Evolutionary conservation across 2,329 filamentous ascomycete genomes (phyloP).

Genomic region (Penicillium expansum): DNA sequence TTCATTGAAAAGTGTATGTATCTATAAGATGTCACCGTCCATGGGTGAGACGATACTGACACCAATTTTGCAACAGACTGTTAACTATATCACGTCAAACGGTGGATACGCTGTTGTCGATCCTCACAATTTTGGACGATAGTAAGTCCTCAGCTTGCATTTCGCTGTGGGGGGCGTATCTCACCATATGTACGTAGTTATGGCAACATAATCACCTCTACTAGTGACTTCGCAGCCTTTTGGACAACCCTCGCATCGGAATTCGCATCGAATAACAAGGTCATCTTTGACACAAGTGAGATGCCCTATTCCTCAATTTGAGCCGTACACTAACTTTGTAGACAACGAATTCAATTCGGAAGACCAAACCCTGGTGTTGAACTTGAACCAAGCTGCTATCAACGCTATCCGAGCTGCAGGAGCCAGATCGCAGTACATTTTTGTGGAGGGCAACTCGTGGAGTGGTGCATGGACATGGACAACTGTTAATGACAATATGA

Average conservation of each 20-base stretch:
- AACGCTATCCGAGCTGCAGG: conserved; percentile 60
- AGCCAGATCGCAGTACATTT: conserved; percentile 57
- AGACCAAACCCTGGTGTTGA: conserved; percentile 57
- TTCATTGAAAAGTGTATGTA: conserved; percentile 19
- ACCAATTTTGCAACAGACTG: conserved; percentile 18
- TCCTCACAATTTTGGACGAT: conserved; percentile 59
- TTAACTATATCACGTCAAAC: conserved; percentile 41
- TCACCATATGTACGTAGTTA: conserved; percentile 6
- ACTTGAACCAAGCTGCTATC: conserved; percentile 64
- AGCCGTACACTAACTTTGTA: conserved; percentile 11
- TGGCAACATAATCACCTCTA: conserved; percentile 51
- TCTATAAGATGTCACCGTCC: neutral
- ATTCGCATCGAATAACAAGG: conserved; percentile 54
- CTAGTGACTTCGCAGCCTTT: conserved; percentile 54
- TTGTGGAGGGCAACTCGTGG: conserved; percentile 56
- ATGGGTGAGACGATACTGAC: neutral
- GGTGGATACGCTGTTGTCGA: conserved; percentile 56
- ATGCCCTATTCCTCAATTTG: too few species aligned
- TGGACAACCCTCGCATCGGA: conserved; percentile 56
- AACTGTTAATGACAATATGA: conserved; percentile 43
- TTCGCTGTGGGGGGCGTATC: neutral
- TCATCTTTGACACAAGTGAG: conserved; percentile 61
- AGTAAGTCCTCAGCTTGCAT: conserved; percentile 7
- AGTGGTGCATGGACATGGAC: conserved; percentile 52
- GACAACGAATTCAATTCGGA: conserved; percentile 65